Conservation (phyloP, 495 filamentous ascomycete genomes). For the Aspergillus biplanus region DNA sequence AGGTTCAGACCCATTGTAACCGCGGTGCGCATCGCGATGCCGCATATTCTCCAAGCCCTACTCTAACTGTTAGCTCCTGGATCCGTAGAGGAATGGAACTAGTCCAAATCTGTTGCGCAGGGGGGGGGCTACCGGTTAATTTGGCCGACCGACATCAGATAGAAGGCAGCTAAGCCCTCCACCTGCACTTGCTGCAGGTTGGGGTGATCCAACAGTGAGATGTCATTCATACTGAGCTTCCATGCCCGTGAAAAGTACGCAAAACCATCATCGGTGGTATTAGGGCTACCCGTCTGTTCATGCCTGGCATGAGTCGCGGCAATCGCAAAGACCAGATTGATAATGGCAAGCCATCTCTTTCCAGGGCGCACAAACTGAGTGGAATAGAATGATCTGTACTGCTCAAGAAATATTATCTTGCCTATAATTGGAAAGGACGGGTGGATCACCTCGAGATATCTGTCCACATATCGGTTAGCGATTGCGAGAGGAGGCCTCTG, state of each 20-base stretch:
- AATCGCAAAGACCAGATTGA: slow-evolving; percentile 70
- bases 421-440: slow-evolving; percentile 62
- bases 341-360: slow-evolving; percentile 58
- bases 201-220: slow-evolving; percentile 53
- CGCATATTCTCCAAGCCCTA: slow-evolving; percentile 64
- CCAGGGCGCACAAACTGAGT: slow-evolving; percentile 38
- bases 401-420: slow-evolving; percentile 43
- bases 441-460: slow-evolving; percentile 61
- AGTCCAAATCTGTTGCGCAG: not conserved
- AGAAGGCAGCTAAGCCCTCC: slow-evolving; percentile 60
- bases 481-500: slow-evolving; percentile 52
- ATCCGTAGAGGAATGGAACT: not conserved
- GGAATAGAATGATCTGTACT: slow-evolving; percentile 45
- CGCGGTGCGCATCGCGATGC: slow-evolving; percentile 61
- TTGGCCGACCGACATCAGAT: slow-evolving; percentile 60
- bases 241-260: slow-evolving; percentile 63
- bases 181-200: slow-evolving; percentile 63
- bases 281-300: slow-evolving; percentile 9
- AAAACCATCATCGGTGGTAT: slow-evolving; percentile 27
- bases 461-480: slow-evolving; percentile 56
- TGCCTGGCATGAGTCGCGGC: slow-evolving; percentile 54
- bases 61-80: not conserved
- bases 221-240: slow-evolving; percentile 52
- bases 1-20: slow-evolving; percentile 63
- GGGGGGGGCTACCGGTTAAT: slow-evolving; percentile 50